Percentiles rank a stretch among this genome's conserved stretches.
These are phyloP conservation scores for Curvularia sp. DNA, from an alignment of 2,329 filamentous ascomycete species.

Conservation along the genomic window DNA sequence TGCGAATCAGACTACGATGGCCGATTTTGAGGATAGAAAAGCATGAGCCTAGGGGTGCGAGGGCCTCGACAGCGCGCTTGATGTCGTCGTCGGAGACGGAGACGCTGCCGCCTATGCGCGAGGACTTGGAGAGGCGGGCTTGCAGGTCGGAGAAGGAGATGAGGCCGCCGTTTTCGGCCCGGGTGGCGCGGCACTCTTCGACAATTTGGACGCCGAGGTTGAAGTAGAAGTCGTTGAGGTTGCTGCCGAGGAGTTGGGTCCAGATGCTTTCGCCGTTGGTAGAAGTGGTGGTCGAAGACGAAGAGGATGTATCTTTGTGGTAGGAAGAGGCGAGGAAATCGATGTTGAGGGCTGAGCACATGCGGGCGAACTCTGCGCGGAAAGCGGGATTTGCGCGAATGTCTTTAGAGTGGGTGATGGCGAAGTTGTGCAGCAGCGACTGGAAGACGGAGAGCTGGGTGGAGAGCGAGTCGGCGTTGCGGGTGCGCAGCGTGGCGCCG, in stretches of 20 bases:
- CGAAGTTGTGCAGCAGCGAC: conserved; percentile 92
- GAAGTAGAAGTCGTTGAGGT: conserved; percentile 98
- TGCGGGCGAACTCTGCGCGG: conserved; percentile 95
- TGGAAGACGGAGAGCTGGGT: conserved; percentile 97
- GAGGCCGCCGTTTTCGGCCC: conserved; percentile 89
- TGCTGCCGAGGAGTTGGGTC: conserved; percentile 89
- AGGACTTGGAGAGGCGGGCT: conserved; percentile 74
- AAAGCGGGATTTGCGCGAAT: conserved; percentile 96
- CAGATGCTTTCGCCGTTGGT: conserved; percentile 73
- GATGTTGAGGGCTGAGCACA: conserved; percentile 96
- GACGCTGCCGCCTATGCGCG: conserved; percentile 70
- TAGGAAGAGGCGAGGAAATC: conserved; percentile 76
- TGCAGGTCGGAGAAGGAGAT: conserved; percentile 83
- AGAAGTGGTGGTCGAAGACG: not conserved
- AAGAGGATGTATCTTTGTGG: conserved; percentile 52
- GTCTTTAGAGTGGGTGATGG: conserved; percentile 90
- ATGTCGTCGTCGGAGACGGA: conserved; percentile 93
- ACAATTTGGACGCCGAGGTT: conserved; percentile 95
- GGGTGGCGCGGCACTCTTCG: conserved; percentile 85
- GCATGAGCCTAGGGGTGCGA: conserved; percentile 85
- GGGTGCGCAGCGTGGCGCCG: conserved; percentile 83
- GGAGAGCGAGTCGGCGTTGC: conserved; percentile 83
- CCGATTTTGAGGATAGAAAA: conserved; percentile 87
- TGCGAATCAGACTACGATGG: conserved; percentile 84
- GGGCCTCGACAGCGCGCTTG: conserved; percentile 82